Percentiles rank a stretch among this genome's conserved stretches.
These are phyloP conservation scores for Tylopilus balloui DNA, from an alignment of 768 basidiomycete genomes.

Conservation along the genomic window DNA sequence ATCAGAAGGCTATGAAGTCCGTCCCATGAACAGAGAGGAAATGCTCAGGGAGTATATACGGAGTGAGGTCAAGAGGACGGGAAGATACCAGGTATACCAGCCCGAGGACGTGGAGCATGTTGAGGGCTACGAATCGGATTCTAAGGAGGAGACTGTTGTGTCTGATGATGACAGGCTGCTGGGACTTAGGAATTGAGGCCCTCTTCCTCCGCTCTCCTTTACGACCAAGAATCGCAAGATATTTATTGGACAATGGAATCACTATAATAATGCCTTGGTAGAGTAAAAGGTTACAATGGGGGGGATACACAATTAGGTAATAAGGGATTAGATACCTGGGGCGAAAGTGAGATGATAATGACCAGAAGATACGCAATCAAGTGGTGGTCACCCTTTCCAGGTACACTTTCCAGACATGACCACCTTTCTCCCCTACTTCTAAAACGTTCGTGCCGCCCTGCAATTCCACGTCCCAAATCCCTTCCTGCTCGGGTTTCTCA, in stretches of 20 bases:
- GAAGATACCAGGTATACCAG: constrained; percentile 65
- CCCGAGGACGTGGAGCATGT: constrained; percentile 50
- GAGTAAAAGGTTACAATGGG: constrained; percentile 24
- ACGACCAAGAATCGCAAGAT: neutral
- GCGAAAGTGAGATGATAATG: constrained; percentile 7
- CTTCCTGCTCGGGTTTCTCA: constrained; percentile 41
- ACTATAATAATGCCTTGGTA: constrained; percentile 23
- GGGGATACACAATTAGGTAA: constrained; percentile 31
- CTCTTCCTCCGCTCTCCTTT: neutral
- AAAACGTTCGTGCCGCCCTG: constrained; percentile 56
- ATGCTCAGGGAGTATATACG: constrained; percentile 57
- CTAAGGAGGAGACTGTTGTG: neutral
- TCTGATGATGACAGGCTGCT: constrained; percentile 24
- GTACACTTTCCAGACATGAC: constrained; percentile 68
- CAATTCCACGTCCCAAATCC: constrained; percentile 61
- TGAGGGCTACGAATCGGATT: constrained; percentile 32
- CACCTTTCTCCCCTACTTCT: constrained; percentile 71
- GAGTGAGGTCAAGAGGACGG: constrained; percentile 49
- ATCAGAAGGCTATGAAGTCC: constrained; percentile 81
- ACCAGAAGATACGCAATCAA: constrained; percentile 14
- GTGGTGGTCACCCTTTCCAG: constrained; percentile 40
- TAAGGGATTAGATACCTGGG: constrained; percentile 27
- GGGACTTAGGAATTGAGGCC: constrained; percentile 14
- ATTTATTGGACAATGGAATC: constrained; percentile 8
- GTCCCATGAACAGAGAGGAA: constrained; percentile 55